A percentile compares a stretch with the other conserved stretches of the same genome.
Conservation (phyloP, 2,329 filamentous ascomycete genomes). For the Aspergillus puulaauensis region DNA sequence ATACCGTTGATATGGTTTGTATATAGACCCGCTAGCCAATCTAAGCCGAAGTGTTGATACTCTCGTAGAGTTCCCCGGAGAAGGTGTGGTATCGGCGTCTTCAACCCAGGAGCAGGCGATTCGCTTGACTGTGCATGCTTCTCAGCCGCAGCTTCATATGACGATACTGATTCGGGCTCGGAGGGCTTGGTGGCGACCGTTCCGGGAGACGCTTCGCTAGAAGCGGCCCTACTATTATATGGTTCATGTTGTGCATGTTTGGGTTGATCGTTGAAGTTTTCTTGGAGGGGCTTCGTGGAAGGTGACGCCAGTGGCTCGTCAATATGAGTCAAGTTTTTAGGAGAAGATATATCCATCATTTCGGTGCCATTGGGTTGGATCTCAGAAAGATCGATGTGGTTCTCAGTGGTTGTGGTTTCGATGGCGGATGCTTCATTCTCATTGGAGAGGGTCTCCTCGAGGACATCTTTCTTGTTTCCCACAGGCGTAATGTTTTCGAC, state of each 20-base stretch:
- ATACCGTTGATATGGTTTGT: slow-evolving; percentile 93
- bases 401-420: neutral
- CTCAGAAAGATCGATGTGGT: slow-evolving; percentile 16
- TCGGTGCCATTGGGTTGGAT: slow-evolving; percentile 1
- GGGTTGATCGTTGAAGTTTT: slow-evolving; percentile 1
- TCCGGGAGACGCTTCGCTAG: slow-evolving; percentile 44
- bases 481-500: slow-evolving; percentile 11
- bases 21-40: slow-evolving; percentile 94
- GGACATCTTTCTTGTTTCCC: neutral
- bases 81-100: slow-evolving; percentile 76
- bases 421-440: neutral
- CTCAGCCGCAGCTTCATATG: slow-evolving; percentile 36
- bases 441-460: neutral
- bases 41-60: slow-evolving; percentile 94
- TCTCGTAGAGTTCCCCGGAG: slow-evolving; percentile 86
- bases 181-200: slow-evolving; percentile 46
- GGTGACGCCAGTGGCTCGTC: neutral
- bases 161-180: slow-evolving; percentile 46
- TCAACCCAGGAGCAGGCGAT: slow-evolving; percentile 47
- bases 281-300: slow-evolving; percentile 12
- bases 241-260: slow-evolving; percentile 21
- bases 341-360: slow-evolving; percentile 2
- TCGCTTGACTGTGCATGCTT: slow-evolving; percentile 36
- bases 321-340: neutral
- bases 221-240: slow-evolving; percentile 32